Evolutionary conservation across 768 basidiomycete genomes (phyloP).

Genomic region (Xerocomellus intermedius): DNA sequence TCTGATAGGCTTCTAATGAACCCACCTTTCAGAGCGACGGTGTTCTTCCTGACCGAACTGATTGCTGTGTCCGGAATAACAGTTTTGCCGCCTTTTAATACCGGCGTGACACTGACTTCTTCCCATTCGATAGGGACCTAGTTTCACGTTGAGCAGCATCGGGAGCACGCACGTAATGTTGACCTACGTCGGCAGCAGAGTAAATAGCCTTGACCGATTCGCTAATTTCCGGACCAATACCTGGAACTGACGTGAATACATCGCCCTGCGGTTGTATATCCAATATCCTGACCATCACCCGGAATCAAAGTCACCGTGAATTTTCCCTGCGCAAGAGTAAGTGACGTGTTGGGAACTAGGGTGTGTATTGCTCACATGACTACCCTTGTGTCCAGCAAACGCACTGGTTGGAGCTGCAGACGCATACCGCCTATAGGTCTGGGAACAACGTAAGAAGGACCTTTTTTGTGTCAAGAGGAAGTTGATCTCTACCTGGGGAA

Average conservation of each 20-base stretch:
- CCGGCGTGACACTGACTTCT: constrained; percentile 94
- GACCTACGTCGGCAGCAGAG: constrained; percentile 71
- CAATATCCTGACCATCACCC: constrained; percentile 72
- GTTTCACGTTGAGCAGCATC: constrained; percentile 11
- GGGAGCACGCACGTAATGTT: constrained; percentile 1
- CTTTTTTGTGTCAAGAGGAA: not conserved
- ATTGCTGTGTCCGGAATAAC: constrained; percentile 94
- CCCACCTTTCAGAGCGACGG: constrained; percentile 94
- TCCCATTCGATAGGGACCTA: constrained; percentile 99
- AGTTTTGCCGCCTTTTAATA: constrained; percentile 93
- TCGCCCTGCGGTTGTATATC: constrained; percentile 4
- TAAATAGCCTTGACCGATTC: constrained; percentile 95
- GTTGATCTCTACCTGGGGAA: constrained; percentile 45
- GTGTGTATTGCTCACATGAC: constrained; percentile 58
- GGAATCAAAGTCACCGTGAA: constrained; percentile 96
- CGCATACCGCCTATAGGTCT: constrained; percentile 66
- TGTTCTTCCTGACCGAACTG: constrained; percentile 91
- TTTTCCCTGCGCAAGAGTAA: constrained; percentile 65
- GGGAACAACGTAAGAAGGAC: constrained; percentile 16
- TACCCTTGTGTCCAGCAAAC: constrained; percentile 86
- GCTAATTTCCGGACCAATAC: constrained; percentile 98
- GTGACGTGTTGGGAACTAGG: not conserved
- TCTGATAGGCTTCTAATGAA: not conserved
- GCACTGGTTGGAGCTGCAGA: constrained; percentile 77
- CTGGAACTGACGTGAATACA: constrained; percentile 40